Conservation (phyloP, 2,329 filamentous ascomycete species). For the Aphanoascus verrucosus region DNA sequence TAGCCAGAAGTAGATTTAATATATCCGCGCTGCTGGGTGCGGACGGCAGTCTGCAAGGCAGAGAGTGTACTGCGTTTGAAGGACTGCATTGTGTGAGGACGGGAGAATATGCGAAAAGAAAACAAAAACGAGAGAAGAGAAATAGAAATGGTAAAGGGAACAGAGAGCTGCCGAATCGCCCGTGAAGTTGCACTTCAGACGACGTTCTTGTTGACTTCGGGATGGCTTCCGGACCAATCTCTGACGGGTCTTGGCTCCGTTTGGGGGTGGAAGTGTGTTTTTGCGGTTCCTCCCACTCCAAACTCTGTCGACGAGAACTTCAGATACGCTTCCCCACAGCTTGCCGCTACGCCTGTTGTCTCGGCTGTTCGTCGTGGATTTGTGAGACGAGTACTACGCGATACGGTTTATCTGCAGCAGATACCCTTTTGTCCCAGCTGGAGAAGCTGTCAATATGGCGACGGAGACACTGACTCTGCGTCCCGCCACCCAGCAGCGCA, state of each 20-base stretch:
- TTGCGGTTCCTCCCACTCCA: conserved; percentile 1
- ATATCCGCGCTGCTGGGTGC: conserved; percentile 52
- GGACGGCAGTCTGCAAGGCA: conserved; percentile 54
- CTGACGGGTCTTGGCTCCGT: conserved; percentile 3
- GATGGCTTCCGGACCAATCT: conserved; percentile 2
- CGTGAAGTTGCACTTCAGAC: background rate
- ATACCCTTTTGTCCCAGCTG: background rate
- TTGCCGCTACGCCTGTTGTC: background rate
- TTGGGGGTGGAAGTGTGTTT: conserved; percentile 8
- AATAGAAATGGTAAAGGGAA: conserved; percentile 10
- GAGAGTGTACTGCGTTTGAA: conserved; percentile 62
- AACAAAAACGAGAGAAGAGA: conserved; percentile 17
- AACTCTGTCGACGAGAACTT: background rate
- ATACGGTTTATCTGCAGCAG: background rate
- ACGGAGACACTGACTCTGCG: conserved; percentile 51
- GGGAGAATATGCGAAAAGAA: conserved; percentile 9
- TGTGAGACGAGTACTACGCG: background rate
- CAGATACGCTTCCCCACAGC: background rate
- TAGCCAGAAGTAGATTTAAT: conserved; percentile 61
- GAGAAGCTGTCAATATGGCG: conserved; percentile 41
- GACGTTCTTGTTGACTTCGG: conserved; percentile 4
- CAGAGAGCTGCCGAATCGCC: conserved; percentile 9
- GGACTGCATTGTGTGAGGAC: conserved; percentile 59
- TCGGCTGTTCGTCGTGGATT: background rate
- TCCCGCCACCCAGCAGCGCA: conserved; percentile 41